Evolutionary conservation across 2,329 filamentous ascomycete species (phyloP).

Genomic region (Zelopaecilomyces penicillatus): DNA sequence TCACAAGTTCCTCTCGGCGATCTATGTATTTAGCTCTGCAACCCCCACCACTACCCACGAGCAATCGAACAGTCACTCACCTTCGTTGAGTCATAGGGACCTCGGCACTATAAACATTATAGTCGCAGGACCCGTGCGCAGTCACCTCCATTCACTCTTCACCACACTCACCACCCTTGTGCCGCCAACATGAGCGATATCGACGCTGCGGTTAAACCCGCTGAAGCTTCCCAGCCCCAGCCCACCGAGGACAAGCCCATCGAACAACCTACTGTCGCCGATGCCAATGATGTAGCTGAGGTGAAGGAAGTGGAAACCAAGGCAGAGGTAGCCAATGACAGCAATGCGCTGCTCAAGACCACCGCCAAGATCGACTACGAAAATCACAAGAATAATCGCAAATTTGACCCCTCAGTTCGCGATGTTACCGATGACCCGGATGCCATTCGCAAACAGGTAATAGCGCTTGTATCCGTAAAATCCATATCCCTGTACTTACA

Average conservation of each 20-base stretch:
- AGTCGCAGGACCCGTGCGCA: not conserved
- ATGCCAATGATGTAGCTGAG: slow-evolving; percentile 2
- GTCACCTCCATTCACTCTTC: slow-evolving; percentile 1
- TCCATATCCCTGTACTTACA: not conserved
- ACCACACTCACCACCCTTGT: slow-evolving; percentile 3
- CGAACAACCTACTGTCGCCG: slow-evolving; percentile 11
- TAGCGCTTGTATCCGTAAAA: slow-evolving; percentile 3
- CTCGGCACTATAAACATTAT: too few relatives aligned
- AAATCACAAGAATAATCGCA: slow-evolving; percentile 48
- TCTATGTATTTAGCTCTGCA: too few relatives aligned
- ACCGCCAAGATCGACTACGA: slow-evolving; percentile 31
- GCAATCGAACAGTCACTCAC: too few relatives aligned
- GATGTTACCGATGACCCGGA: slow-evolving; percentile 67
- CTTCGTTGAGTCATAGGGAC: too few relatives aligned
- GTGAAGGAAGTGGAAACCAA: slow-evolving; percentile 13
- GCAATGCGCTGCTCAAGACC: slow-evolving; percentile 35
- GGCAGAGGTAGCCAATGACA: slow-evolving; percentile 1
- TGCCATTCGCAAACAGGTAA: slow-evolving; percentile 76
- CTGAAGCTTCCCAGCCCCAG: slow-evolving; percentile 24
- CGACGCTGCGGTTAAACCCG: slow-evolving; percentile 30
- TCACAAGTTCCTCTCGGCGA: too few relatives aligned
- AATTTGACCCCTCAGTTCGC: slow-evolving; percentile 60
- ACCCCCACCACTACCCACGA: too few relatives aligned
- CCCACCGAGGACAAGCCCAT: slow-evolving; percentile 16
- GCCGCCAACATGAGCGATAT: slow-evolving; percentile 30